A percentile compares a stretch with the other conserved stretches of the same genome.
Evolutionary conservation across 2,329 filamentous ascomycete genomes (phyloP).

Genomic region (Didymella glomerata): DNA sequence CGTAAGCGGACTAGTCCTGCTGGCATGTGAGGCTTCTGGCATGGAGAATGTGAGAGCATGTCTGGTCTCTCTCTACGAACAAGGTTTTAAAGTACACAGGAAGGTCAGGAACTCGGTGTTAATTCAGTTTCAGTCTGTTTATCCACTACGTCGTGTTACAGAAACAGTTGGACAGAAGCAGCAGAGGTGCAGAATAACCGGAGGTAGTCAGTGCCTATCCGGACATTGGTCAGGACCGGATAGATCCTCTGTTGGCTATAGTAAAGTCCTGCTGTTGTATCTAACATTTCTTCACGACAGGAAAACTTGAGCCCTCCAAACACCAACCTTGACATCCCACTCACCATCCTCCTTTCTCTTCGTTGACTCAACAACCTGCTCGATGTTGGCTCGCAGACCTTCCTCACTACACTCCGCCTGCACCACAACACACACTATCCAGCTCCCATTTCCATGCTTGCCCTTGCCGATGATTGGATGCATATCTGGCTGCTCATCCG

Average conservation of each 20-base stretch:
- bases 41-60: neutral
- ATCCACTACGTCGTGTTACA: no score
- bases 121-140: no score
- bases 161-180: no score
- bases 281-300: neutral
- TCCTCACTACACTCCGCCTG: neutral
- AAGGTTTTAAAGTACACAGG: no score
- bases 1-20: neutral
- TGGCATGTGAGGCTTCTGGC: neutral
- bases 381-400: neutral
- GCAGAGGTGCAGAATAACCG: no score
- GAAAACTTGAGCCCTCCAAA: slow-evolving; percentile 15
- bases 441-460: slow-evolving; percentile 18
- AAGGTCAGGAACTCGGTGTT: no score
- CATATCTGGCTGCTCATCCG: slow-evolving; percentile 26
- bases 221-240: no score
- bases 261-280: no score
- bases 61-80: no score
- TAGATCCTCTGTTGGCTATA: no score
- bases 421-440: slow-evolving; percentile 11
- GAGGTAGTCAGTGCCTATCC: no score
- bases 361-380: neutral
- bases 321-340: neutral
- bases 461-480: slow-evolving; percentile 25
- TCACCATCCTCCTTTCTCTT: neutral